Conservation (phyloP, 106 monocot species). For the Allium cepa region DNA sequence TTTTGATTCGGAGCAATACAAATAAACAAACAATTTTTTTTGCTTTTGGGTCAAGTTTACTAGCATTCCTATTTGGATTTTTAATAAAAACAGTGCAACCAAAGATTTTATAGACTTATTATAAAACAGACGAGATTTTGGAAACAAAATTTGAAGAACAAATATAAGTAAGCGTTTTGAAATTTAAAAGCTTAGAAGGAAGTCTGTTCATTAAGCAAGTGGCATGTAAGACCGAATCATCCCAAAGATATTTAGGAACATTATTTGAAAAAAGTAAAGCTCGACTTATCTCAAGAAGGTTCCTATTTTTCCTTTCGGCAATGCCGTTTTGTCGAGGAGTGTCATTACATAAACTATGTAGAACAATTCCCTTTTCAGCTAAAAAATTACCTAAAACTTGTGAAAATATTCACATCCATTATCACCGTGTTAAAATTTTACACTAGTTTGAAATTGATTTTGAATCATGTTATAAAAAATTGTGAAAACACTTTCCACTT, state of each 20-base stretch:
- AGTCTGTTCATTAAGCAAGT: constrained; percentile 5
- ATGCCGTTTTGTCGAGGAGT: constrained; percentile 10
- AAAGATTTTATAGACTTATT: too few species aligned
- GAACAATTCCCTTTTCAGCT: not conserved
- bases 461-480: constrained; percentile 3
- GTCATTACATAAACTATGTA: not conserved
- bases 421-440: not conserved
- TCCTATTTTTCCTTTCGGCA: constrained; percentile 8
- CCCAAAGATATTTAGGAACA: constrained; percentile 5
- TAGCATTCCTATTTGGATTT: too few species aligned
- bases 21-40: too few species aligned
- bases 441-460: constrained; percentile 8
- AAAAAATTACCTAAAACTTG: not conserved
- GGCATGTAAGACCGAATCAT: not conserved
- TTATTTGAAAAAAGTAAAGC: constrained; percentile 3
- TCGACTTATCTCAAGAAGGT: constrained; percentile 1
- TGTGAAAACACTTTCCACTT: not conserved
- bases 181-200: not conserved
- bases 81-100: too few species aligned
- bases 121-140: too few species aligned
- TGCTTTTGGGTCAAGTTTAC: too few species aligned
- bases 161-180: not conserved
- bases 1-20: too few species aligned
- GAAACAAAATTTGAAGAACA: not conserved
- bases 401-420: constrained; percentile 6